Conservation (phyloP, 208 protist genomes). For the Wallacemonas rigidus region DNA sequence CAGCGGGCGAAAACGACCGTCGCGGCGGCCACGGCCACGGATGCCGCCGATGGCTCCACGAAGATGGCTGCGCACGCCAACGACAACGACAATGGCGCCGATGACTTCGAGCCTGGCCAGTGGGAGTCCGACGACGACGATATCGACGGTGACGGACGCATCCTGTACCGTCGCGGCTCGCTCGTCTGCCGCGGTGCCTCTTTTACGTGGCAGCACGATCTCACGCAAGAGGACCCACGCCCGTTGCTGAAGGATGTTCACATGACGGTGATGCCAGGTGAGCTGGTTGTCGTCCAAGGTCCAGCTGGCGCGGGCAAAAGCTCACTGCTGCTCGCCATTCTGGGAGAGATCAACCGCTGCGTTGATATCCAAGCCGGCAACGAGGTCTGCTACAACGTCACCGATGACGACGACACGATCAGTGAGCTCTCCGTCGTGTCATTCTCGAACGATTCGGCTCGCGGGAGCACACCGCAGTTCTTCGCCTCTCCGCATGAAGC, state of each 20-base stretch:
- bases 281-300: slow-evolving; percentile 82
- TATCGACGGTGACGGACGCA: neutral
- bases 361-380: slow-evolving; percentile 22
- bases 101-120: slow-evolving; percentile 5
- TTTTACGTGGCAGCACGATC: slow-evolving; percentile 77
- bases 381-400: slow-evolving; percentile 6
- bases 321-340: slow-evolving; percentile 69
- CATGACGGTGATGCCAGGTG: slow-evolving; percentile 60
- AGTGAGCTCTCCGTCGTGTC: slow-evolving; percentile 39
- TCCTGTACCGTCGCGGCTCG: slow-evolving; percentile 49
- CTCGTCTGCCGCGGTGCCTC: slow-evolving; percentile 63
- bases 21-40: neutral
- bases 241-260: slow-evolving; percentile 57
- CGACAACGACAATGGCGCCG: neutral
- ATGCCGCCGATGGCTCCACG: neutral
- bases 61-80: neutral
- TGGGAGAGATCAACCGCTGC: slow-evolving; percentile 76
- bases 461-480: slow-evolving; percentile 18
- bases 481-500: slow-evolving; percentile 14
- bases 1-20: neutral
- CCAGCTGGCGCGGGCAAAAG: slow-evolving; percentile 78
- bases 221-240: slow-evolving; percentile 36
- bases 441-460: neutral
- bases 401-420: slow-evolving; percentile 18
- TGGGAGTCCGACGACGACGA: slow-evolving; percentile 19